A percentile compares a stretch with the other conserved stretches of the same genome.
Evolutionary conservation across 352 stramenopile genomes (phyloP).

Genomic region (Blastocystis hominis): DNA sequence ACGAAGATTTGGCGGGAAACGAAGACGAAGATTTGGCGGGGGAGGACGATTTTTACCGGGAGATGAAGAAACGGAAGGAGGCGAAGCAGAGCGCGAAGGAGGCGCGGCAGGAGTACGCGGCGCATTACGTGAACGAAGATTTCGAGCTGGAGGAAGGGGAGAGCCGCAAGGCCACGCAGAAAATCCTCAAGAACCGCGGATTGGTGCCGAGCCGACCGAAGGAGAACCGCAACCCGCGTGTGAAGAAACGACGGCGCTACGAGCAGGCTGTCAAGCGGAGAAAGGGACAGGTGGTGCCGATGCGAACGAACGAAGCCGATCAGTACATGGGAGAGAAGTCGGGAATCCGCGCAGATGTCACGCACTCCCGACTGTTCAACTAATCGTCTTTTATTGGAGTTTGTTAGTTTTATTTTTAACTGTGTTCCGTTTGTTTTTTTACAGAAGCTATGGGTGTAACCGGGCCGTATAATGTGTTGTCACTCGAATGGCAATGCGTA

Average conservation of each 20-base stretch:
- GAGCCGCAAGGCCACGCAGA: conserved; percentile 79
- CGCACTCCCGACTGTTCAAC: conserved; percentile 59
- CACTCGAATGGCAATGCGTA: too few relatives aligned
- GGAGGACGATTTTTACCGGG: conserved; percentile 70
- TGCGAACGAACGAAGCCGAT: conserved; percentile 72
- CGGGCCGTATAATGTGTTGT: background rate
- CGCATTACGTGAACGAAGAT: conserved; percentile 65
- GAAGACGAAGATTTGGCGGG: background rate
- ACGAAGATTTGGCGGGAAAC: background rate
- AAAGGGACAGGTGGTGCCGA: conserved; percentile 82
- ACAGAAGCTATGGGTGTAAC: background rate
- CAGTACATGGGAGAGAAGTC: conserved; percentile 77
- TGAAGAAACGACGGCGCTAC: conserved; percentile 95
- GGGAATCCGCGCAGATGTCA: conserved; percentile 78
- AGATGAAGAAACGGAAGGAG: conserved; percentile 65
- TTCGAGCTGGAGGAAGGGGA: conserved; percentile 68
- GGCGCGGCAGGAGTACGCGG: conserved; percentile 71
- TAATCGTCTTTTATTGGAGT: background rate
- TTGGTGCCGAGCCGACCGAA: conserved; percentile 93
- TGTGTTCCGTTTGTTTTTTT: background rate
- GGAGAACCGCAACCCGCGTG: conserved; percentile 90
- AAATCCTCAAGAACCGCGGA: conserved; percentile 95
- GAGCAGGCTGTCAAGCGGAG: conserved; percentile 87
- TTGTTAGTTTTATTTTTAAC: background rate
- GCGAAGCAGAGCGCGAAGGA: conserved; percentile 69